Base-by-base conservation (phyloP, 1,139 yeast genomes). In the Eremothecium cymbalariae region DNA sequence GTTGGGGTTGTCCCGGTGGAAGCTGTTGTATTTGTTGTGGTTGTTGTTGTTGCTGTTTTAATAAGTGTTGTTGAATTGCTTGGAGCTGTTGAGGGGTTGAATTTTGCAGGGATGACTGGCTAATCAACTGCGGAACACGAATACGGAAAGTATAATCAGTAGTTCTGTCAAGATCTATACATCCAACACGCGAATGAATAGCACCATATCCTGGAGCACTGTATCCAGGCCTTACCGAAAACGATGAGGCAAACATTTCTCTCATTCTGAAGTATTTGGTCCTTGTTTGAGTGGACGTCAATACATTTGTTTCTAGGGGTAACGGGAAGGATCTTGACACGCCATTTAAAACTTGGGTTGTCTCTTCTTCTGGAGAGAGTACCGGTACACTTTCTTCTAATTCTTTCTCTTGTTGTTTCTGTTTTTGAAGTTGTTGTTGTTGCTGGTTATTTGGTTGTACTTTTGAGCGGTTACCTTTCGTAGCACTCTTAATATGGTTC, bases 341-440 rank as follows among this genome's bases (percentile, higher is more conserved):
- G n/a, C 97, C 97, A 43, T 84, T 90, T 55, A 93, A 65, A 2
- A 93, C 97, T 50, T 82, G 83, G 38, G 83, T 88, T 1, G 95
- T 85, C 52, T 93, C 99, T 55, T 86, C 95, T 50, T 90, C 96
- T 4, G 95, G 94, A 49, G 57, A 44, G 8, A 52, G 29, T 8
- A 29, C 36, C 7, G 38, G 31, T 27, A 39, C 31, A 15, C 34
- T 25, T 14, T 17, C 29, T n/a, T 18, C 27, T 9, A 24, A 25
- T 21, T 32, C 34, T 19, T 37, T 39, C 16, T 44, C 44, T 16
- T 45, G 49, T 29, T 47, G 48, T 33, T 45, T 52, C 28, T 50
- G 57, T 31, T 50, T 53, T 24, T 44, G 47, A 12, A 47, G 33
- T 33, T 47, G 50, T 25, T 51, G 50, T 36, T 50, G 56, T 19